Percentiles rank a stretch among this genome's conserved stretches.
Evolutionary conservation across 371 early-diverging fungal genomes (phyloP).

Genomic region (Batrachochytrium dendrobatidis): DNA sequence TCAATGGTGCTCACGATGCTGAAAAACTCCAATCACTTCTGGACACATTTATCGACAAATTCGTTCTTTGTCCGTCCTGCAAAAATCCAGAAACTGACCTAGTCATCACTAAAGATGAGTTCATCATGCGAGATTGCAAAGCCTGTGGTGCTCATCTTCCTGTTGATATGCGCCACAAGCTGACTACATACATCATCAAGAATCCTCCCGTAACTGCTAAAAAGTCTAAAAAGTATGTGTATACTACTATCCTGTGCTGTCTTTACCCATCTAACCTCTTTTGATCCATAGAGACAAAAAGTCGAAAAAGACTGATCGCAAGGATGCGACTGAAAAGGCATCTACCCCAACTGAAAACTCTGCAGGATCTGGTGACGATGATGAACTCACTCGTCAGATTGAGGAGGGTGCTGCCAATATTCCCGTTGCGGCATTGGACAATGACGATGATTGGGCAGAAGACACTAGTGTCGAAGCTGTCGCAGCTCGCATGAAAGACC

Average conservation of each 20-base stretch:
- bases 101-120: constrained; percentile 62
- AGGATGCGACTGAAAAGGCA: constrained; percentile 8
- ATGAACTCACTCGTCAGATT: constrained; percentile 66
- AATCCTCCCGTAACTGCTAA: constrained; percentile 76
- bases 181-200: constrained; percentile 83
- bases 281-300: constrained; percentile 16
- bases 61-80: constrained; percentile 94
- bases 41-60: constrained; percentile 93
- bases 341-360: constrained; percentile 32
- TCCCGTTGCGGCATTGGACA: constrained; percentile 44
- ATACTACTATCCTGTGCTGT: neutral
- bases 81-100: constrained; percentile 98
- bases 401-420: constrained; percentile 62
- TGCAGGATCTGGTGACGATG: constrained; percentile 33
- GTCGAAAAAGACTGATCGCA: constrained; percentile 37
- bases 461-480: constrained; percentile 77
- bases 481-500: constrained; percentile 64
- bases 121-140: constrained; percentile 62
- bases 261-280: neutral
- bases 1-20: constrained; percentile 96
- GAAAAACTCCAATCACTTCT: constrained; percentile 80
- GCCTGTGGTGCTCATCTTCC: constrained; percentile 86
- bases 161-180: constrained; percentile 86
- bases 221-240: constrained; percentile 53
- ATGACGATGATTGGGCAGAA: constrained; percentile 75